These are phyloP conservation scores for Candida peoriensis DNA, from an alignment of 805 yeast genomes.

Conservation along the genomic window DNA sequence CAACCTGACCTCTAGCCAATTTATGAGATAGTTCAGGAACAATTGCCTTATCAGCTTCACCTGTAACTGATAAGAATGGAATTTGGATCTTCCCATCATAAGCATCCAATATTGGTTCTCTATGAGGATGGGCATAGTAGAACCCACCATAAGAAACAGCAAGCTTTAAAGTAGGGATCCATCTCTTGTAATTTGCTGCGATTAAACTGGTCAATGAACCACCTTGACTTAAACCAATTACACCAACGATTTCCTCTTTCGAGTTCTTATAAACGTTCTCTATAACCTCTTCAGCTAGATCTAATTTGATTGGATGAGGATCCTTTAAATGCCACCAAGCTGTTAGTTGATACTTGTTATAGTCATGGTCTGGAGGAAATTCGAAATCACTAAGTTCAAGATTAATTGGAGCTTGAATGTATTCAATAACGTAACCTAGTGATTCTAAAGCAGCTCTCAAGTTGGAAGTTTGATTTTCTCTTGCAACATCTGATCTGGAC, in stretches of 20 bases:
- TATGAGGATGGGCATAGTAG: conserved; percentile 3
- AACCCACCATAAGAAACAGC: conserved; percentile 8
- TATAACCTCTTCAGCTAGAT: not conserved
- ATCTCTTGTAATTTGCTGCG: not conserved
- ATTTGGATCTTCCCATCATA: conserved; percentile 6
- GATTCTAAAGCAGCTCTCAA: not conserved
- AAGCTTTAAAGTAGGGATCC: conserved; percentile 8
- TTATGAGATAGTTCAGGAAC: conserved; percentile 5
- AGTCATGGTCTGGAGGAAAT: conserved; percentile 1
- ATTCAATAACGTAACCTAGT: not conserved
- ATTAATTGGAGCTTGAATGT: not conserved
- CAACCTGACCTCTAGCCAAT: conserved; percentile 3
- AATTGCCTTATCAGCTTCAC: conserved; percentile 8
- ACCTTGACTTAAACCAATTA: conserved; percentile 10
- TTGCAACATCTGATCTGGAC: not conserved
- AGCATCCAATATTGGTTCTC: not conserved
- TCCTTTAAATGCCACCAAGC: conserved; percentile 2
- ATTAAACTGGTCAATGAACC: conserved; percentile 2
- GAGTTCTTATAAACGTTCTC: not conserved
- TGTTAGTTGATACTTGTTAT: not conserved
- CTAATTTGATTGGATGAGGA: not conserved
- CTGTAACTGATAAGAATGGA: conserved; percentile 11
- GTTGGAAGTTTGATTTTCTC: not conserved
- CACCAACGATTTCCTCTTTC: conserved; percentile 6
- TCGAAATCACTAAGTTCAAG: not conserved